Evolutionary conservation across 306 rosid species (phyloP), one percentile per base, ranked within the genome.

Genomic region (Lathyrus oleraceus): DNA sequence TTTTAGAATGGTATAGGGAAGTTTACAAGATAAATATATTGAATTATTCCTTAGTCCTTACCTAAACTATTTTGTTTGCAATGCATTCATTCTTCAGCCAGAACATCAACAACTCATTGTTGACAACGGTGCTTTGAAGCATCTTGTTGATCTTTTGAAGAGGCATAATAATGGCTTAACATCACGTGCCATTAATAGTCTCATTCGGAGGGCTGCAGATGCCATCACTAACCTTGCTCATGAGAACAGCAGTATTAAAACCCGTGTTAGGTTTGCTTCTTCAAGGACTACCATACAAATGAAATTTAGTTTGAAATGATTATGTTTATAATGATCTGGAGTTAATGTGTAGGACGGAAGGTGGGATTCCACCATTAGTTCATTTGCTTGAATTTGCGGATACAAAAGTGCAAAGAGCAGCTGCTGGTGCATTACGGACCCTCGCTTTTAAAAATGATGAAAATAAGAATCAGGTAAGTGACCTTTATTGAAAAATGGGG

Each of bases 171-270:
- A 81, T 71, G 70, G 84, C 53, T 71, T 81, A 28, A 23, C 80
- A 43, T 85, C 87, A 63, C 90, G 99, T 25, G 90, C 97, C 64
- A 82, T 91, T 62, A 85, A 83, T 59, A 91, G 97, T 60, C 96
- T 91, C 70, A 94, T 91, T 83, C 97, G 99, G 69, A 87, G 99
- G 78, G 95, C 97, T 75, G 97, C 99, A 11, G 99, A 94, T 76
- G 99, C 99, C 3, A 81, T 91, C 56, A 94, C 99, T 61, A 94
- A 94, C 65, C 99, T 94, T 79, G 99, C 99, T 70, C 99, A 94
- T 72, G 99, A 94, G 80, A 94, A 94, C 66, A 88, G 99, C 79
- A 79, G 79, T 89, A 88, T 94, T 79, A 94, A 94, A 83, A 90
- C 95, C 25, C 87, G 85, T 70, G 99, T 94, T 86, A 94, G 99